Evolutionary conservation across 2,329 filamentous ascomycete species (phyloP).

Genomic region (Neobulgaria alba): DNA sequence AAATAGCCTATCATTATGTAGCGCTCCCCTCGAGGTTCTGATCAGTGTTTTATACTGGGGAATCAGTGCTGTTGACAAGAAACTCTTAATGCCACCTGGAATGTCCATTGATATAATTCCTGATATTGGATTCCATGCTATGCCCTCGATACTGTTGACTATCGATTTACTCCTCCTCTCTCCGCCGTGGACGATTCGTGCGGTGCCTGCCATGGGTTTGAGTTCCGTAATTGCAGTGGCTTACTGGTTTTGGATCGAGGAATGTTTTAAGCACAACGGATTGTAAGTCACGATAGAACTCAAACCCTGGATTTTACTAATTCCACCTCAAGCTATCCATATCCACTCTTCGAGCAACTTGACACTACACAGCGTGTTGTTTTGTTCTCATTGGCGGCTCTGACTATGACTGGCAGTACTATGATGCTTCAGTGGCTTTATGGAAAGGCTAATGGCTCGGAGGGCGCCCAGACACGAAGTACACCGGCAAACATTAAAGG

Average conservation of each 20-base stretch:
- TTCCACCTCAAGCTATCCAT: slow-evolving; percentile 61
- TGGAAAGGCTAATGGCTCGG: slow-evolving; percentile 53
- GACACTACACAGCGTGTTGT: slow-evolving; percentile 55
- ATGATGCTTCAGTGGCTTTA: slow-evolving; percentile 62
- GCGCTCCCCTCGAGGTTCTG: slow-evolving; percentile 61
- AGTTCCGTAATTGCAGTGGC: slow-evolving; percentile 51
- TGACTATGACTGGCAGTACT: slow-evolving; percentile 64
- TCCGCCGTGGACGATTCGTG: slow-evolving; percentile 61
- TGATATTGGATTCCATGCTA: slow-evolving; percentile 58
- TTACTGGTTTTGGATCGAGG: slow-evolving; percentile 74
- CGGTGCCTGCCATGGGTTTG: slow-evolving; percentile 48
- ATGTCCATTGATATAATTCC: slow-evolving; percentile 45
- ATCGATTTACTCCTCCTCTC: slow-evolving; percentile 60
- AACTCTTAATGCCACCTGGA: slow-evolving; percentile 44
- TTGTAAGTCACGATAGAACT: slow-evolving; percentile 36
- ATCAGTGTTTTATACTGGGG: slow-evolving; percentile 69
- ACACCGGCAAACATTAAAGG: slow-evolving; percentile 21
- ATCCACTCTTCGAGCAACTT: slow-evolving; percentile 71
- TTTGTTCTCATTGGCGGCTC: slow-evolving; percentile 62
- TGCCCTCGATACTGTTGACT: slow-evolving; percentile 55
- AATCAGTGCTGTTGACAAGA: slow-evolving; percentile 46
- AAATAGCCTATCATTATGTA: slow-evolving; percentile 56
- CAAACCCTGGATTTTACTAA: slow-evolving; percentile 4
- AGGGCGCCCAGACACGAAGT: slow-evolving; percentile 29
- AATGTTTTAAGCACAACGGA: slow-evolving; percentile 60